These are phyloP conservation scores for Thecaphora frezii DNA, from an alignment of 1,284 basidiomycete genomes.

Conservation along the genomic window DNA sequence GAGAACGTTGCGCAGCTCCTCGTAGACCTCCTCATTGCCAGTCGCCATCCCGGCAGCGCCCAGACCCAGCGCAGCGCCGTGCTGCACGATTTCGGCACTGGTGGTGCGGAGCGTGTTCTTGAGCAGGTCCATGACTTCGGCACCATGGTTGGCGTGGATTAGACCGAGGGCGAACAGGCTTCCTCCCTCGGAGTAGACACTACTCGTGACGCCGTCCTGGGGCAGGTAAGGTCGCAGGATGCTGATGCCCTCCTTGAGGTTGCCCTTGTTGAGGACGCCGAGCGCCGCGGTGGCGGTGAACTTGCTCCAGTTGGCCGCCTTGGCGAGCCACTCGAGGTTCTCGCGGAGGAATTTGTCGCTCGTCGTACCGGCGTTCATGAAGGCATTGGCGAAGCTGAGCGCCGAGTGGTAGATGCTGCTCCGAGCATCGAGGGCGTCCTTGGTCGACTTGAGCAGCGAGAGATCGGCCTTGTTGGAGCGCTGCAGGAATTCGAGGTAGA, in stretches of 20 bases:
- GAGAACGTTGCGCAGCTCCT: conserved; percentile 56
- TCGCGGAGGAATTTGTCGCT: conserved; percentile 58
- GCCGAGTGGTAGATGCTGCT: conserved; percentile 59
- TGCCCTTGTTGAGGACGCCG: conserved; percentile 58
- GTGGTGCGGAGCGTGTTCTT: conserved; percentile 57
- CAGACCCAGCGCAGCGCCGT: conserved; percentile 58
- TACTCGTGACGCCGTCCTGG: conserved; percentile 50
- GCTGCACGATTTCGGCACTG: conserved; percentile 56
- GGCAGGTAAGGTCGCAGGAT: conserved; percentile 57
- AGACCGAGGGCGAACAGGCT: conserved; percentile 56
- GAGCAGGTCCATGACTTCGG: conserved; percentile 54
- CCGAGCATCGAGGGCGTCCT: conserved; percentile 56
- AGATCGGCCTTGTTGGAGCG: conserved; percentile 56
- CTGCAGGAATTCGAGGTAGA: conserved; percentile 57
- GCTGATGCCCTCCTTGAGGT: conserved; percentile 53
- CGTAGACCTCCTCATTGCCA: conserved; percentile 57
- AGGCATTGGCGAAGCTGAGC: conserved; percentile 57
- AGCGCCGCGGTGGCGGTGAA: conserved; percentile 58
- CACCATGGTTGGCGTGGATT: conserved; percentile 58
- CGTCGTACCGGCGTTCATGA: conserved; percentile 58
- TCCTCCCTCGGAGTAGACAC: conserved; percentile 58
- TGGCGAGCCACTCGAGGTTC: conserved; percentile 59
- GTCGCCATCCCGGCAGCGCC: conserved; percentile 59
- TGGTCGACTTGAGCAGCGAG: conserved; percentile 54
- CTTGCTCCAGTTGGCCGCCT: conserved; percentile 59